Base-by-base conservation (phyloP, 176 grass and related monocot species). In the Bromus sterilis region DNA sequence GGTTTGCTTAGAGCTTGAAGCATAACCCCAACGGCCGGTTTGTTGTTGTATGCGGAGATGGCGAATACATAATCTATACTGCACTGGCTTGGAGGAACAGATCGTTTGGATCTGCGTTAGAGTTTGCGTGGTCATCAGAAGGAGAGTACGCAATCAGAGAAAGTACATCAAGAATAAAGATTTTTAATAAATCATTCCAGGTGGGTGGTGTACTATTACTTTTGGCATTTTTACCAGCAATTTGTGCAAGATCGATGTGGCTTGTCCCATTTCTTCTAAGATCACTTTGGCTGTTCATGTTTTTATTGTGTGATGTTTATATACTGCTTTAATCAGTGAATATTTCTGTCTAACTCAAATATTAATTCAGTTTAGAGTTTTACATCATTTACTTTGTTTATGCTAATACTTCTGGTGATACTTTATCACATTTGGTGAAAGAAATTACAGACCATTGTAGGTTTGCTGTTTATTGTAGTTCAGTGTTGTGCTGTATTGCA, bases 1-100 rank as follows among this genome's bases (percentile, higher is more conserved):
- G 70, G 6, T 82, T 91, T 86, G 33, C 23, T 62, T 89, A 99
- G 96, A 99, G 74, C 82, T 95, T 99, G 79, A 99, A 93, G 87
- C 96, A 99, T 86, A 99, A 99, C 31, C 96, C 89, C 64, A 99
- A 95, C 84, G 96, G 96, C 2, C 89, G 96, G 76, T 95, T 99
- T 84, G 96, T 95, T 78, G 93, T 95, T 68, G 96, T 99, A 53
- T 99, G 96, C 6, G 96, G 96, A 95, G 96, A 99, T 77, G 93
- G 93, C 35, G 96, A 99, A 86, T 91, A 93, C 78, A 95, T 99
- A 84, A 99, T 99, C 78, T 98, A 93, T 81, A 95, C 96, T 42
- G 93, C 93, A 43, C 56, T 99, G 74, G 96, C 96, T 74, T 99
- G 96, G 96, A 93, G 96, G 78, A 99, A 99, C 86, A 92, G 91